phyloP scores from a whole-genome alignment of 1,284 basidiomycete genomes.

The Leccinum proliferum region DNA sequence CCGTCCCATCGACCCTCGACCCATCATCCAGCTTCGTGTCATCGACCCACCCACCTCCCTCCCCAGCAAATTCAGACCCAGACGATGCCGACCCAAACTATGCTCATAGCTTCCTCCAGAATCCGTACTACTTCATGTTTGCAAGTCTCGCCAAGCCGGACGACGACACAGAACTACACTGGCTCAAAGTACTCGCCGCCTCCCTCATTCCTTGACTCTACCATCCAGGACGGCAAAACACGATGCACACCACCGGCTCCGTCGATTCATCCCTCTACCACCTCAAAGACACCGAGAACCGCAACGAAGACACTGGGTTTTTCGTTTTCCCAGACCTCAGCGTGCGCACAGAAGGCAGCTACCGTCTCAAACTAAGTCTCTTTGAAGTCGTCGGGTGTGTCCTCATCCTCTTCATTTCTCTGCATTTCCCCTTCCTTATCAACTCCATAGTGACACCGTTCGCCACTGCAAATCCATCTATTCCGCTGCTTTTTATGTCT shows the following conservation, averaged over 20 bases:
- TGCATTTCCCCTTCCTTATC: constrained; percentile 5
- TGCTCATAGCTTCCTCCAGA: constrained; percentile 63
- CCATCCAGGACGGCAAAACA: constrained; percentile 74
- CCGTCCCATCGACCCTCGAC: constrained; percentile 92
- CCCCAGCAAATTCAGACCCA: constrained; percentile 16
- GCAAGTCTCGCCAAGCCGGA: constrained; percentile 84
- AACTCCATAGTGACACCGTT: constrained; percentile 58
- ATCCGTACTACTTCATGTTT: constrained; percentile 94
- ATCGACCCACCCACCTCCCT: constrained; percentile 50
- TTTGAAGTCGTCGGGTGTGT: constrained; percentile 91
- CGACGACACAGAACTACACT: constrained; percentile 88
- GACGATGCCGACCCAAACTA: constrained; percentile 34
- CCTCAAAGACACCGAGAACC: constrained; percentile 86
- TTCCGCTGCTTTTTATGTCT: constrained; percentile 88
- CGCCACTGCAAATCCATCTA: constrained; percentile 89
- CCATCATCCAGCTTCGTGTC: constrained; percentile 92
- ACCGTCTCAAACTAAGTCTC: constrained; percentile 82
- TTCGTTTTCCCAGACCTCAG: constrained; percentile 88
- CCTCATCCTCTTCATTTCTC: not conserved
- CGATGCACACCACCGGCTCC: constrained; percentile 84
- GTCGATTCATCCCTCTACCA: constrained; percentile 94
- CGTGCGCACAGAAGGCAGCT: constrained; percentile 84
- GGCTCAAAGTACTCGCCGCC: constrained; percentile 58
- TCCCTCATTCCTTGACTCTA: not conserved
- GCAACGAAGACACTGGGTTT: constrained; percentile 82